Evolutionary conservation across 208 protist genomes (phyloP).

Genomic region (Acanthamoeba divionensis): DNA sequence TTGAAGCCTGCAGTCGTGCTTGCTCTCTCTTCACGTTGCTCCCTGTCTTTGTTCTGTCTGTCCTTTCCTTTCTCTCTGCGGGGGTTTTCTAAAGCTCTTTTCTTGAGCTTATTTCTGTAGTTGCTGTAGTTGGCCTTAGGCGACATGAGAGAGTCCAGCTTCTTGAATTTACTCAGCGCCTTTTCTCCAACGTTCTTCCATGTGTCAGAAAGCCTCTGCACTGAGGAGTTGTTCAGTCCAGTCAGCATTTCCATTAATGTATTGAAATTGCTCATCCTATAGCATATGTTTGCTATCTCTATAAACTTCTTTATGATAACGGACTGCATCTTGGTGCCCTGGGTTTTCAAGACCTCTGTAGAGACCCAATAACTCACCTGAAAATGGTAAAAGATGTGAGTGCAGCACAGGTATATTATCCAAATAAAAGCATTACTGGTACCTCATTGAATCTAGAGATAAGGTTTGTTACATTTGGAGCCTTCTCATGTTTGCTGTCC

Average conservation of each 20-base stretch:
- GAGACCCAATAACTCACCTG: constrained; percentile 54
- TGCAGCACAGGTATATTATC: neutral
- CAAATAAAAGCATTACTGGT: neutral
- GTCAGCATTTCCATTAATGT: constrained; percentile 15
- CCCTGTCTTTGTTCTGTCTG: no score
- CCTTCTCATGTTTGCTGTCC: neutral
- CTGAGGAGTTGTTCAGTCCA: constrained; percentile 47
- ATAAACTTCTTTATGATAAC: constrained; percentile 44
- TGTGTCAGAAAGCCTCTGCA: neutral
- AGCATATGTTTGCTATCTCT: neutral
- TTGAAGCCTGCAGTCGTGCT: no score
- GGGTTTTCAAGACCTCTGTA: constrained; percentile 4
- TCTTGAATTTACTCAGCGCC: no score
- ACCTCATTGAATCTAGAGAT: constrained; percentile 12
- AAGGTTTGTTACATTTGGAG: neutral
- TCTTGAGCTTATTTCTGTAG: no score
- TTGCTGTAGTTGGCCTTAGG: no score
- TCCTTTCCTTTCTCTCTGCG: no score
- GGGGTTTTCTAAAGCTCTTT: no score
- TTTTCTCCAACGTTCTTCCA: no score
- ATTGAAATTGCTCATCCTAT: constrained; percentile 14
- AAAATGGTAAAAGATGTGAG: neutral
- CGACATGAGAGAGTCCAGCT: no score
- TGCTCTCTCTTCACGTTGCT: no score
- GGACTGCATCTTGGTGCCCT: neutral